Evolutionary conservation across 805 yeast species (phyloP).

Genomic region (Lipomyces starkeyi): DNA sequence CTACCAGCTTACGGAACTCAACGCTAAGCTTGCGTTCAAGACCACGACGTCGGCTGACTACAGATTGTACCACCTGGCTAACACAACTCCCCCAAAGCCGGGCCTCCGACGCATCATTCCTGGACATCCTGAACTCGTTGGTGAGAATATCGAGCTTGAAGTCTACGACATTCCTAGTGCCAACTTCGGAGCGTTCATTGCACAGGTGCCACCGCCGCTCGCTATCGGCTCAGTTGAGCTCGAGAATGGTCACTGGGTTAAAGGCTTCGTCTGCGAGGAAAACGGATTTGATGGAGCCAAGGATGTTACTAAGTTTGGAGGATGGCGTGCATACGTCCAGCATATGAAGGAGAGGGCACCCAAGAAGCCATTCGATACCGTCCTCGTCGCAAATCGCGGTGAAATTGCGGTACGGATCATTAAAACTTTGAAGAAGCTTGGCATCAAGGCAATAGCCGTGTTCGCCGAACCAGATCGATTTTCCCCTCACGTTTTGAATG

Average conservation of each 20-base stretch:
- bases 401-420: conserved; percentile 96
- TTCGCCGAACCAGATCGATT: conserved; percentile 90
- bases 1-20: conserved; percentile 89
- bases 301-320: conserved; percentile 87
- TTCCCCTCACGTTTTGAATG: conserved; percentile 81
- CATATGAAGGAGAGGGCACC: conserved; percentile 58
- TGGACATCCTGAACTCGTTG: conserved; percentile 26
- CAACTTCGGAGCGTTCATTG: conserved; percentile 78
- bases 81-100: conserved; percentile 82
- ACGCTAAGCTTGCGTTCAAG: conserved; percentile 69
- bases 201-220: conserved; percentile 91
- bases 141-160: conserved; percentile 69
- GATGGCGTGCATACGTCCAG: conserved; percentile 75
- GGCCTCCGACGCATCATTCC: conserved; percentile 68
- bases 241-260: conserved; percentile 79
- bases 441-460: conserved; percentile 81
- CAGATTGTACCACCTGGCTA: conserved; percentile 81
- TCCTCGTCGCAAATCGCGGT: conserved; percentile 96
- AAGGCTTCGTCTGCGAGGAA: conserved; percentile 95
- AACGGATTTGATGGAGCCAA: conserved; percentile 77
- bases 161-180: conserved; percentile 81
- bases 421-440: conserved; percentile 79
- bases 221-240: conserved; percentile 95
- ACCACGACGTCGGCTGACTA: conserved; percentile 76
- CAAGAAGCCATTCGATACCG: conserved; percentile 47